phyloP scores from a whole-genome alignment of 345 rosid species.

The Sonneratia alba region DNA sequence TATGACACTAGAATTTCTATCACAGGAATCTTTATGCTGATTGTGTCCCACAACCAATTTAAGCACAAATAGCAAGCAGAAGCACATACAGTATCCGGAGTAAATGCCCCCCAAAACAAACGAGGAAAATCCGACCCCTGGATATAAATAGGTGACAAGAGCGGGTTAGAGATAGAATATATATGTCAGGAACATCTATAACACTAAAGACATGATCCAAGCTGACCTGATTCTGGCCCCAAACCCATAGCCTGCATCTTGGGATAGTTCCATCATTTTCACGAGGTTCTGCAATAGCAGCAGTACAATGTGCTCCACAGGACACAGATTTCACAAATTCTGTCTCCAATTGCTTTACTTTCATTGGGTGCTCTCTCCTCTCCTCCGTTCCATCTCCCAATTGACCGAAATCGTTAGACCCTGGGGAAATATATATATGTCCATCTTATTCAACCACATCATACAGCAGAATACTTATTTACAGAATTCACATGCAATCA shows the following conservation, averaged over 20 bases:
- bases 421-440: constrained; percentile 20
- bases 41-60: background rate
- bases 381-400: constrained; percentile 97
- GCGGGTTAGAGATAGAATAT: background rate
- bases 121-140: constrained; percentile 92
- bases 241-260: constrained; percentile 81
- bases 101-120: constrained; percentile 77
- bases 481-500: background rate
- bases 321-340: constrained; percentile 86
- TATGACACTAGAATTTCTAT: background rate
- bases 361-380: constrained; percentile 63
- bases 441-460: constrained; percentile 2
- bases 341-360: constrained; percentile 65
- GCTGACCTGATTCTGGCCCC: constrained; percentile 97
- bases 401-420: constrained; percentile 91
- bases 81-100: constrained; percentile 47
- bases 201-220: constrained; percentile 1
- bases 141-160: constrained; percentile 8
- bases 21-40: background rate
- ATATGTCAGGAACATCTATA: background rate
- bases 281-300: constrained; percentile 73
- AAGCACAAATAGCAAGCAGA: background rate
- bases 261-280: constrained; percentile 66
- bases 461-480: background rate
- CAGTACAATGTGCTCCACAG: constrained; percentile 93